phyloP scores from a whole-genome alignment of 2,329 filamentous ascomycete genomes.

The Cladosporium austrohemisphaericum region DNA sequence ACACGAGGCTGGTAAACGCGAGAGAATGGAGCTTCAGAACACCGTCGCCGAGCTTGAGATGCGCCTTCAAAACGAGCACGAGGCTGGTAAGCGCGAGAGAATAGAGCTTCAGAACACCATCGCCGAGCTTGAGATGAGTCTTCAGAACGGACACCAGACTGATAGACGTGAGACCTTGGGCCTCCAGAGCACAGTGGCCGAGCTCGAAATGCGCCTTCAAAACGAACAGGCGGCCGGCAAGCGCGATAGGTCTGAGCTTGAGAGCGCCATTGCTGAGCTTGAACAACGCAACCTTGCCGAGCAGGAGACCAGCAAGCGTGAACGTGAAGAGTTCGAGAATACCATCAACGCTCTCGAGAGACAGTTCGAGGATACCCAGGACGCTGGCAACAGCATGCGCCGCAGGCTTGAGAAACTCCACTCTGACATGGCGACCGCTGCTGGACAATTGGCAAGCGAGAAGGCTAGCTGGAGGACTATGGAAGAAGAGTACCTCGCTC shows the following conservation, averaged over 20 bases:
- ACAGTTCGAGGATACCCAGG: slow-evolving; percentile 77
- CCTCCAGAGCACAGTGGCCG: slow-evolving; percentile 56
- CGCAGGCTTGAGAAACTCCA: slow-evolving; percentile 81
- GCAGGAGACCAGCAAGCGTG: slow-evolving; percentile 50
- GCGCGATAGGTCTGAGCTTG: slow-evolving; percentile 63
- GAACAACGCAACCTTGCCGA: slow-evolving; percentile 30
- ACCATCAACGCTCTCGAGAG: slow-evolving; percentile 70
- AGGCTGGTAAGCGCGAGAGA: slow-evolving; percentile 42
- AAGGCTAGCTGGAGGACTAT: slow-evolving; percentile 72
- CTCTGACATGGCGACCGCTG: slow-evolving; percentile 76
- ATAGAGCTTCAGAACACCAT: slow-evolving; percentile 59
- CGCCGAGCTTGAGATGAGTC: slow-evolving; percentile 61
- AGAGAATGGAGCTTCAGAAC: slow-evolving; percentile 61
- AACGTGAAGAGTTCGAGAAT: slow-evolving; percentile 63
- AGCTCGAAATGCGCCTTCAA: slow-evolving; percentile 41
- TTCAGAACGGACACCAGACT: slow-evolving; percentile 55
- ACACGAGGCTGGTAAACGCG: slow-evolving; percentile 53
- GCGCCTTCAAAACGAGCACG: slow-evolving; percentile 77
- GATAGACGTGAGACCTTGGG: slow-evolving; percentile 62
- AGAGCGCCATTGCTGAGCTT: slow-evolving; percentile 40
- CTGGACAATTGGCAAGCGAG: slow-evolving; percentile 76
- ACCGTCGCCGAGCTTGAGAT: slow-evolving; percentile 64
- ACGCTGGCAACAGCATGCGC: slow-evolving; percentile 56
- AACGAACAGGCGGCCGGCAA: slow-evolving; percentile 61
- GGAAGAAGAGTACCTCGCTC: slow-evolving; percentile 54